Conservation (phyloP, 1,284 basidiomycete genomes). For the Crucibulum cyathiforme region DNA sequence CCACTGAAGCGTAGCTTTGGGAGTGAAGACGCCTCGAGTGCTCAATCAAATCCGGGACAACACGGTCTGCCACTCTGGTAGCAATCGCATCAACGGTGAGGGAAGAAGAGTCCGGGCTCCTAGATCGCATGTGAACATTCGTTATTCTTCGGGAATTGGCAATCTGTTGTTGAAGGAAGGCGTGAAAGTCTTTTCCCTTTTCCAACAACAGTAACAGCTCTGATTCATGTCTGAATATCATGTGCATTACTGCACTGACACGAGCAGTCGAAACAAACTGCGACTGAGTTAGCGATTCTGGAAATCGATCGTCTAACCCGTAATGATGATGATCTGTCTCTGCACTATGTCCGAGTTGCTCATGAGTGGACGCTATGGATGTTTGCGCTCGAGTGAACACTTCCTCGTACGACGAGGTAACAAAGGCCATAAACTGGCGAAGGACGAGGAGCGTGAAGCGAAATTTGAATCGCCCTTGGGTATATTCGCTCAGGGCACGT, state of each 20-base stretch:
- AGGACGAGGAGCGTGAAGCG: slow-evolving; percentile 6
- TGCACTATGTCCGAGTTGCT: slow-evolving; percentile 10
- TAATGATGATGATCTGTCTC: slow-evolving; percentile 7
- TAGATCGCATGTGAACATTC: too few relatives aligned
- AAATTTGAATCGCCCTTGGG: slow-evolving; percentile 5
- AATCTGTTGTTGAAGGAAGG: not conserved
- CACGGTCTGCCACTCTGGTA: not conserved
- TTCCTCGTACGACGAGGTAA: slow-evolving; percentile 6
- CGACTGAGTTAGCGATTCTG: not conserved
- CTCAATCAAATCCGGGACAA: not conserved
- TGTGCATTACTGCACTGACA: slow-evolving; percentile 6
- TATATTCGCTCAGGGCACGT: slow-evolving; percentile 4
- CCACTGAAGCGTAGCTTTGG: not conserved
- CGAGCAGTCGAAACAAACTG: slow-evolving; percentile 1
- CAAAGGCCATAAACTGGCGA: slow-evolving; percentile 14
- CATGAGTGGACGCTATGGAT: not conserved
- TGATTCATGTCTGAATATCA: slow-evolving; percentile 4
- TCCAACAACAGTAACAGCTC: not conserved
- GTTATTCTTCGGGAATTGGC: not conserved
- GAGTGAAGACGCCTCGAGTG: not conserved
- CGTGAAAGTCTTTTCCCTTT: not conserved
- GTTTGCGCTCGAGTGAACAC: not conserved
- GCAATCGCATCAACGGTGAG: not conserved
- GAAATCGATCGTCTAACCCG: slow-evolving; percentile 3
- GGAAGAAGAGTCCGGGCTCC: not conserved